Base-by-base conservation (phyloP, 176 grass and related monocot genomes). In the Neostapfia colusana region DNA sequence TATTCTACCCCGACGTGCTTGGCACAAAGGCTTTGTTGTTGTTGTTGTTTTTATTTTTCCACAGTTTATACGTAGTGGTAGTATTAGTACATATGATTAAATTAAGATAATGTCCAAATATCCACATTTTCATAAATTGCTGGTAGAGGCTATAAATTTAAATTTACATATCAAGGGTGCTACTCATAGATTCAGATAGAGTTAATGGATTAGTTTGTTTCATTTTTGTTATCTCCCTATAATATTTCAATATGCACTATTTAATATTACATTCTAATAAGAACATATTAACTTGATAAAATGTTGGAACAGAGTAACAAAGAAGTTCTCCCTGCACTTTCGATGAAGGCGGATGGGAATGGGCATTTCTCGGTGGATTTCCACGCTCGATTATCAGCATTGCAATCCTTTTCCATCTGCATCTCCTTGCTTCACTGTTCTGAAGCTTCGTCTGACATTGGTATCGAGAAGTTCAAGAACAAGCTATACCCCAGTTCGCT, bases 331-430 rank as follows among this genome's bases (percentile, higher is more conserved):
- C 89, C 95, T 42, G 85, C 91, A 41, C 50, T 98, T 74, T 83
- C 61, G 4, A 90, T 98, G 77, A 91, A 31, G 31, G 31, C 31
- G 3, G 31, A 31, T 31, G 31, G 31, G 31, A 68, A 84, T 62
- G 87, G 85, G 39, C 77, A 88, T 51, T 94, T 92, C 77, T 85
- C 81, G 9, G 87, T 98, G 63, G 87, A 92, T 80, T 98, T 98
- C 70, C 95, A 95, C 50, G 91, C 91, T 62, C 79, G 75, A 73
- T 55, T 98, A 67, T 95, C 95, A 10, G 78, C 83, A 4, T 60
- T 98, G 62, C 95, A 98, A 75, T 89, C 91, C 14, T 98, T 98
- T 77, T 93, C 91, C 40, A 85, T 92, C n/a, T 94, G 95, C 59
- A 89, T 98, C 23, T 88, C 91, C 35, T 75, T 98, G 77, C 69